Evolutionary conservation across 1,284 basidiomycete species (phyloP), one percentile per base, ranked within the genome.

Genomic region (Trichosporon coremiiforme): DNA sequence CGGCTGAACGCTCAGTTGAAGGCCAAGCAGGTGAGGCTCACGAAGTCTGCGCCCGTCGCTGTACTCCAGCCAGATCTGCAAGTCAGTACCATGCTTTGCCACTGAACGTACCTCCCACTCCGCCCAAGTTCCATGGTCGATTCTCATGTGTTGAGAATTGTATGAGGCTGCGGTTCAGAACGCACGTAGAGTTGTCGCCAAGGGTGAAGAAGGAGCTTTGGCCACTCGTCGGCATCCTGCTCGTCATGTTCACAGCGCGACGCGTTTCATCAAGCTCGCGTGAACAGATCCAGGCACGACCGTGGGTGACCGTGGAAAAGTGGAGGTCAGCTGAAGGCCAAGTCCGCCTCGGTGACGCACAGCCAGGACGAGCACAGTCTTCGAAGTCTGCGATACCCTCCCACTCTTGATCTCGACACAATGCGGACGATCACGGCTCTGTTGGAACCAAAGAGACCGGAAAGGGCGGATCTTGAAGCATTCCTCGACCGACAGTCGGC

Each of bases 401-500:
- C 25, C 12, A 20, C 29, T 36, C 36, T 17, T 12, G 25, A 15
- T n/a, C n/a, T 45, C 12, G 41, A n/a, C 17, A n/a, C 64, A 4
- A 45, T 31, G 50, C 20, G 50, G 50, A 53, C 50, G 20, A 17
- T 53, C 7, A 53, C 50, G 9, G 50, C 50, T 8, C 73, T 80
- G 4, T 67, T 75, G 1, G 60, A 71, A 10, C 76, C 76, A 0
- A 10, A 67, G 3, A 71, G 63, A 1, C 79, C 81, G 1, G 65
- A 69, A 13, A 62, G 66, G 7, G 33, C 53, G 6, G 71, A 86
- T 12, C 80, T 92, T 6, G 82, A 85, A 17, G 85, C 85, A 0
- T 97, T 95, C 83, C 86, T 96, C 60, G 83, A 86, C 9, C 86
- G 90, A 10, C 93, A 96, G 72, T 86, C 89, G 33, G 72, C 83